Evolutionary conservation across 805 yeast species (phyloP).

Genomic region (Wilhelminamyces savonicus): DNA sequence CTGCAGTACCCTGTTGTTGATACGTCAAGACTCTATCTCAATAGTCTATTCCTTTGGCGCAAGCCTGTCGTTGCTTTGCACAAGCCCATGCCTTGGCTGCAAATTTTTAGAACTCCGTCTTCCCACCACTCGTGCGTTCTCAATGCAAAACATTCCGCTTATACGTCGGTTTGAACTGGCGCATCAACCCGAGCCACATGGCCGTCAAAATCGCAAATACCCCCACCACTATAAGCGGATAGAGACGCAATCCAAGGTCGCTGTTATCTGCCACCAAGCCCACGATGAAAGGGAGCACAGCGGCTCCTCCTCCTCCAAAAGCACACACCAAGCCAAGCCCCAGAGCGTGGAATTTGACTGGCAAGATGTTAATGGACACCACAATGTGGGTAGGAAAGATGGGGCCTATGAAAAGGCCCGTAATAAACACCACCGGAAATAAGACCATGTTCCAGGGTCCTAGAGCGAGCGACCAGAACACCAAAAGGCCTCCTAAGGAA

Average conservation of each 20-base stretch:
- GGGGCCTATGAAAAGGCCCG: constrained; percentile 51
- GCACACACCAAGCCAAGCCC: constrained; percentile 76
- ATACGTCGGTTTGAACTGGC: no score
- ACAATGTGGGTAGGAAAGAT: constrained; percentile 64
- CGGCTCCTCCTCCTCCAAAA: constrained; percentile 80
- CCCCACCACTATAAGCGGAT: constrained; percentile 23
- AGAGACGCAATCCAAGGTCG: constrained; percentile 22
- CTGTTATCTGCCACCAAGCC: constrained; percentile 43
- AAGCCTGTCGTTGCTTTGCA: no score
- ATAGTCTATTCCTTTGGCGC: no score
- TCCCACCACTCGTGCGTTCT: no score
- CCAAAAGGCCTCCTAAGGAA: constrained; percentile 21
- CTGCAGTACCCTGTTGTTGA: no score
- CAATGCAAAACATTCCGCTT: no score
- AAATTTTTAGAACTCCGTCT: no score
- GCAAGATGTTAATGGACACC: constrained; percentile 56
- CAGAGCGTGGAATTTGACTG: constrained; percentile 50
- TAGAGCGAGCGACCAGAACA: constrained; percentile 28
- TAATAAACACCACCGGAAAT: constrained; percentile 27
- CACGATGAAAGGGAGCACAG: constrained; percentile 58
- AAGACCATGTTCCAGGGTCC: constrained; percentile 19
- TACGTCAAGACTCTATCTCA: no score
- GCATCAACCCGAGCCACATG: constrained; percentile 21
- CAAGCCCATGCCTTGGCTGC: no score
- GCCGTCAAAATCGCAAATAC: constrained; percentile 17